Evolutionary conservation across 176 grass and related monocot genomes (phyloP), one percentile per base, ranked within the genome.

Genomic region (Pontederia crassipes): DNA sequence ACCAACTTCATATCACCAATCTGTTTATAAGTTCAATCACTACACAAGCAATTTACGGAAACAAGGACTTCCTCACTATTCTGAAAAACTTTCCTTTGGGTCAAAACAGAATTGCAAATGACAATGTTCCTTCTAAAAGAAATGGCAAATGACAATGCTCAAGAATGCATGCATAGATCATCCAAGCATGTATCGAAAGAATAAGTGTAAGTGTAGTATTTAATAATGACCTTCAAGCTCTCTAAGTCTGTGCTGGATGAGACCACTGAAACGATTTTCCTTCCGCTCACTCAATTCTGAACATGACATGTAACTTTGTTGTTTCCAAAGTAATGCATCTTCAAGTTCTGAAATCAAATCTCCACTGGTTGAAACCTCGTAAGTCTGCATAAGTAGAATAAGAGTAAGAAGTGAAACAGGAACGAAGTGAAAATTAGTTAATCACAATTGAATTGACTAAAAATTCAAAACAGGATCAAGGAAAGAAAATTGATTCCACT

Each of bases 261-360:
- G 81, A 64, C 81, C 64, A 60, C 83, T 83, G 77, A 86, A 86
- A 66, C 93, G 81, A 9, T 68, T 86, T 80, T 92, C 87, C 79
- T 81, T 81, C 48, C 83, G 45, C 75, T 78, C 69, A 46, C 61
- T 67, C 62, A 98, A 80, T 55, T 75, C 79, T 71, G 77, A 92
- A 79, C 66, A 88, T 46, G 93, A 87, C 74, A 79, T 74, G 35
- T 57, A 70, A 9, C 51, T 63, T 55, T 54, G 65, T 72, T 92
- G 71, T 60, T 86, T 80, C 28, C 59, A 81, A 59, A 78, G 72
- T 60, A 98, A 68, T 32, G 84, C 84, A 81, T 85, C 88, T 73
- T 86, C 93, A 67, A 98, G 76, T 52, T 92, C 87, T 80, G 82
- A 74, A 70, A 86, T 79, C 79, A 98, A 86, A 69, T 64, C 72